Base-by-base conservation (phyloP, 2,329 filamentous ascomycete species). In the Curvularia hawaiiensis region DNA sequence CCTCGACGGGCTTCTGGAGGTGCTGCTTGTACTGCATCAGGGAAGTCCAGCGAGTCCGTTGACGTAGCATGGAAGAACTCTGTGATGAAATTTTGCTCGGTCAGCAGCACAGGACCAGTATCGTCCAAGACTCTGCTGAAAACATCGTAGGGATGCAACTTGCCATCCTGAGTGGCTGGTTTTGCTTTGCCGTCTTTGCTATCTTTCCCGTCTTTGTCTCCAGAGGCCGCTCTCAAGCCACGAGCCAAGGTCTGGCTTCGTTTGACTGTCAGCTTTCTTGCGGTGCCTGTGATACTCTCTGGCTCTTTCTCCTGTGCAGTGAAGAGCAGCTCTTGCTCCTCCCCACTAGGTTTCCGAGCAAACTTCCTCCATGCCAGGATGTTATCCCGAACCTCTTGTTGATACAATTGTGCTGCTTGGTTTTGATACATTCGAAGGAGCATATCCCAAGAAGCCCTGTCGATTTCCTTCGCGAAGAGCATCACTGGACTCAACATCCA, bases 81-180 rank as follows among this genome's bases (percentile, higher is more conserved):
- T n/a, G 97, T 88, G 48, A 97, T 83, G 72, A 98, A 99, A 73
- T 97, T 98, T 75, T 99, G 94, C 77, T 99, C 95, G 75, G 94
- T 93, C 66, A 92, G 88, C 57, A 97, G 88, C 54, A 96, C 83
- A 6, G 90, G 91, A 44, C 93, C 79, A 62, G 95, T 85, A 68
- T 97, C 92, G 56, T 95, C 90, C 60, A 97, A 79, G 12, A 91
- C 87, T 38, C 88, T 88, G 0, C 86, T 83, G 75, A 98, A 97
- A 3, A 91, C 87, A 75, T 97, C 92, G 66, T 88, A 94, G 0
- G 91, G 87, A 64, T 90, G 83, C 56, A 90, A 84, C 67, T 87
- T 86, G 52, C 86, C 87, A 64, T 89, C 87, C 46, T 85, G 79
- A 28, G 58, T 58, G 9, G 78, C 77, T 70, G 87, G 89, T 48